Evolutionary conservation across 176 grass and related monocot genomes (phyloP).

Genomic region (Oryza meyeriana): DNA sequence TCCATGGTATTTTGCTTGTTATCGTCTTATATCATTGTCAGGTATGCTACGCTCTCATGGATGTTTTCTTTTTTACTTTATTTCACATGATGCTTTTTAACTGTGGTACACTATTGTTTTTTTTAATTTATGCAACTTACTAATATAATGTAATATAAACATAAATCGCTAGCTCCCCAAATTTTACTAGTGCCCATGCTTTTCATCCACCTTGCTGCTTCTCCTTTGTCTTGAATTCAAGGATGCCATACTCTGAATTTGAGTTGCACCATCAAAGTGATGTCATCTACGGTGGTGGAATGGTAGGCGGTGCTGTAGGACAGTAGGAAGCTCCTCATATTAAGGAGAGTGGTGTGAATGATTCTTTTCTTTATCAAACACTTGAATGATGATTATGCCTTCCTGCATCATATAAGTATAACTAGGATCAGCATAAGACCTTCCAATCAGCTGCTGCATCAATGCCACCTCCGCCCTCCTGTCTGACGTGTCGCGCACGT

Average conservation of each 20-base stretch:
- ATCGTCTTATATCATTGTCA: slow-evolving; percentile 66
- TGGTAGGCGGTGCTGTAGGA: neutral
- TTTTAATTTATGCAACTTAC: neutral
- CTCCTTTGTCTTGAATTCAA: neutral
- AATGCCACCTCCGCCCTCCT: too few relatives aligned
- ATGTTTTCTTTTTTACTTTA: neutral
- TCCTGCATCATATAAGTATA: neutral
- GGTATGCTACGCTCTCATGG: slow-evolving; percentile 41
- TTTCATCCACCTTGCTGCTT: neutral
- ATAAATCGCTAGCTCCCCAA: neutral
- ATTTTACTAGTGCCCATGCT: neutral
- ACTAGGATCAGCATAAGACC: neutral
- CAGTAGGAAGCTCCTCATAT: neutral
- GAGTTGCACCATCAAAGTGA: neutral
- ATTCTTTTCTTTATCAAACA: neutral
- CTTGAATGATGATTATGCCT: neutral
- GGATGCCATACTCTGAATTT: neutral
- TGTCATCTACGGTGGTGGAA: neutral
- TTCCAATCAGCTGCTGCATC: too few relatives aligned
- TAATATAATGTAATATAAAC: neutral
- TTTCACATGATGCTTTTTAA: slow-evolving; percentile 9
- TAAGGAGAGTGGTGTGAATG: neutral
- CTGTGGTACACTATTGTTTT: neutral
- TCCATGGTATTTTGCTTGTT: slow-evolving; percentile 70
- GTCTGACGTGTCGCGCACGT: too few relatives aligned